phyloP scores from a whole-genome alignment of 139 green algal species.

The Chlamydomonas eustigma region DNA sequence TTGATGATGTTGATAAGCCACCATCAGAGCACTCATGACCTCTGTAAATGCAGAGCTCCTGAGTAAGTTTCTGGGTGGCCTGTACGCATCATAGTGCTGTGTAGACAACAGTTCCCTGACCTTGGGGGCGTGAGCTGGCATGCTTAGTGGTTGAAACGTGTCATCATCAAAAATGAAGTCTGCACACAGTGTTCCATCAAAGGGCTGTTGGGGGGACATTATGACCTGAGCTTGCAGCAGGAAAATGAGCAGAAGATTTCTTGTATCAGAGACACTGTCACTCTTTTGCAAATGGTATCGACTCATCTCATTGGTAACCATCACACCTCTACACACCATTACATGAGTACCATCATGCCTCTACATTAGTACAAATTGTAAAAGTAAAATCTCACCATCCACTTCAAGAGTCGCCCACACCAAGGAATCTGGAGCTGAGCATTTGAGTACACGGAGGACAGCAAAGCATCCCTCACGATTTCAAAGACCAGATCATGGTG shows the following conservation, averaged over 20 bases:
- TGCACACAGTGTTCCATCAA: background rate
- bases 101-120: background rate
- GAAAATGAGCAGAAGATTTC: background rate
- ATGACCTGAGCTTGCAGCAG: background rate
- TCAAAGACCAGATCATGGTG: too few species aligned
- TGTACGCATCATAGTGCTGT: background rate
- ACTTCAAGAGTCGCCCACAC: background rate
- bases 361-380: background rate
- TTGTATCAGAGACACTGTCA: too few species aligned
- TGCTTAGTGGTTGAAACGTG: constrained; percentile 2
- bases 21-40: background rate
- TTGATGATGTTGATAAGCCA: background rate
- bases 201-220: background rate
- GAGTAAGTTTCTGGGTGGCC: background rate
- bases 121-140: background rate
- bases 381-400: background rate
- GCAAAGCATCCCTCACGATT: background rate
- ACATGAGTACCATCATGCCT: too few species aligned
- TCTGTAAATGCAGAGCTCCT: background rate
- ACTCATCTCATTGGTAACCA: too few species aligned
- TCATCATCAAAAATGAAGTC: constrained; percentile 12
- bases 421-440: background rate
- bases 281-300: too few species aligned
- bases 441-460: background rate
- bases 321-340: too few species aligned